Evolutionary conservation across 805 yeast species (phyloP), one percentile per base, ranked within the genome.

Genomic region (Ogataea methylovora): DNA sequence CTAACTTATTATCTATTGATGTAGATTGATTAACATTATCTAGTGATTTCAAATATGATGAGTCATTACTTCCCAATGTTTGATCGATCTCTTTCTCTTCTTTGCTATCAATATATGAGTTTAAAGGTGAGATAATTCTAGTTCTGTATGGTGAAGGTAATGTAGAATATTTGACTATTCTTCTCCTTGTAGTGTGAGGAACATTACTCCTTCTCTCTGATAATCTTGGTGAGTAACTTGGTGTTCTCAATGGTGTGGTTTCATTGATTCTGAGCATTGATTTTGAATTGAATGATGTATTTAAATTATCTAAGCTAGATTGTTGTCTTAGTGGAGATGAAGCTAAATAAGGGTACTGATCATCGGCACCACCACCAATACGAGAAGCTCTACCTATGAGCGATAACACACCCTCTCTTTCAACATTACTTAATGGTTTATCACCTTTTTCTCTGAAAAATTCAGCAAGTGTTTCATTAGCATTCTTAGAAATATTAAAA

Each of bases 361-460:
- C 19, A 28, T 26, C 30, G 27, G 21, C 26, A 34, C 30, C n/a
- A n/a, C n/a, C 20, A 30, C 26, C 29, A 25, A 3, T 24, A 21
- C 16, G 51, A 36, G 59, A 54, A 5, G 66, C 60, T 40, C 65
- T 69, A 14, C 61, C 60, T 39, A 72, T 62, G 13, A 84, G 56
- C 5, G 87, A 72, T 40, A 79, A 52, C 1, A 84, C 90, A n/a
- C 94, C 94, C 55, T 81, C 90, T 47, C 78, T 70, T 52, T 85
- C 95, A 28, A 84, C 65, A 17, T 79, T 85, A 11, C 78, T 65
- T 40, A 85, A 62, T 4, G 90, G 86, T n/a, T 58, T 59, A 36
- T 76, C 72, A n/a, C 94, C 94, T 52, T 83, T 84, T 29, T 60
- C 63, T n/a, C 66, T 65, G 54, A 84, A 84, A 51, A 85, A 84